phyloP scores from a whole-genome alignment of 2,329 filamentous ascomycete species.

The Botryosphaeria dothidea region DNA sequence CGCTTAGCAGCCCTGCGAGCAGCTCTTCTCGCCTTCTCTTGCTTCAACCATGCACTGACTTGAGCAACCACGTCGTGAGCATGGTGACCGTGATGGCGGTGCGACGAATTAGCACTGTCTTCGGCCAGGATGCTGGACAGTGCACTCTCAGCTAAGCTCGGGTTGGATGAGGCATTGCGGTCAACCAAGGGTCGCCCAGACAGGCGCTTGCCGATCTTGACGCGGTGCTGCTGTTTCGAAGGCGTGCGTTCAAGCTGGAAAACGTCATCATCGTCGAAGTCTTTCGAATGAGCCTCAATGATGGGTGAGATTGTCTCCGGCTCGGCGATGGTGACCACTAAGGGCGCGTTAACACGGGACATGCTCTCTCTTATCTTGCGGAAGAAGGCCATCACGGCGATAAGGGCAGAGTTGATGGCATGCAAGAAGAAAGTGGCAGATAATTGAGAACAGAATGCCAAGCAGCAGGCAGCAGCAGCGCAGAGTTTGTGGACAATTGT shows the following conservation, averaged over 20 bases:
- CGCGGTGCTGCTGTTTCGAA: slow-evolving; percentile 36
- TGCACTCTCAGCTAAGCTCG: slow-evolving; percentile 17
- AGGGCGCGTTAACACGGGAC: slow-evolving; percentile 7
- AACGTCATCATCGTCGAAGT: slow-evolving; percentile 43
- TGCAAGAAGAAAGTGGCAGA: background rate
- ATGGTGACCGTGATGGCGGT: slow-evolving; percentile 24
- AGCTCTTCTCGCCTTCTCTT: slow-evolving; percentile 70
- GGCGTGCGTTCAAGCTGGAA: slow-evolving; percentile 40
- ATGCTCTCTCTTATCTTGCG: background rate
- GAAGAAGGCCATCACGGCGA: background rate
- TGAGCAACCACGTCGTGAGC: background rate
- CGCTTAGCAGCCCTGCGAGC: slow-evolving; percentile 35
- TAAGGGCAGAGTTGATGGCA: background rate
- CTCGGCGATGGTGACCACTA: slow-evolving; percentile 50
- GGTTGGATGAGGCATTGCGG: slow-evolving; percentile 28
- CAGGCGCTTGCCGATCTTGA: slow-evolving; percentile 44
- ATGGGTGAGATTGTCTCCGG: slow-evolving; percentile 49
- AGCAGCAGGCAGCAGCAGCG: background rate
- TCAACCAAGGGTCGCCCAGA: slow-evolving; percentile 44
- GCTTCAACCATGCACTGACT: slow-evolving; percentile 69
- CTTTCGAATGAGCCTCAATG: slow-evolving; percentile 48
- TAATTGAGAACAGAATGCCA: background rate
- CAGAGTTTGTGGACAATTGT: background rate
- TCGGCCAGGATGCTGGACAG: slow-evolving; percentile 7
- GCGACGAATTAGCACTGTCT: background rate